Conservation (phyloP, 208 protist species). For the Acanthamoeba castellanii region DNA sequence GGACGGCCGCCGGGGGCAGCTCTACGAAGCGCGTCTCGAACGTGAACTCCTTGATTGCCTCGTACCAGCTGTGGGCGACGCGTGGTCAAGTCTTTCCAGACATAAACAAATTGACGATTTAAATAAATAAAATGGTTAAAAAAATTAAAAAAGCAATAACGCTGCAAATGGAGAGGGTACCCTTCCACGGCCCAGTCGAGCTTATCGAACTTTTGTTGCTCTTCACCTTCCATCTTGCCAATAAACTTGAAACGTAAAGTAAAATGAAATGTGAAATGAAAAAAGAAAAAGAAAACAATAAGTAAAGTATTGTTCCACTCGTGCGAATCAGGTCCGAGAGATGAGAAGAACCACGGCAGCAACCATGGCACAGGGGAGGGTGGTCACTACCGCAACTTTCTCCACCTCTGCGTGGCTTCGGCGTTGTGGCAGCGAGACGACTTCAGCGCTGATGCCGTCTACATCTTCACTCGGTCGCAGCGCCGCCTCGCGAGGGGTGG, state of each 20-base stretch:
- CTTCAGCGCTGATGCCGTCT: no score
- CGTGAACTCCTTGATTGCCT: slow-evolving; percentile 10
- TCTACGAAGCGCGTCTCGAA: slow-evolving; percentile 38
- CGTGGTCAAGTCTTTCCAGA: neutral
- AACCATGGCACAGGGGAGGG: neutral
- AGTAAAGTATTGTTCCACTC: no score
- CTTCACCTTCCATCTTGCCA: neutral
- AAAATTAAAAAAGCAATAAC: neutral
- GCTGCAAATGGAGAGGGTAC: neutral
- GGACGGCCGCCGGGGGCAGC: neutral
- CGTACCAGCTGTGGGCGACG: neutral
- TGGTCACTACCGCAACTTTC: neutral
- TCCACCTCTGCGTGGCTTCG: neutral
- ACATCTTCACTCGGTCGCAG: no score
- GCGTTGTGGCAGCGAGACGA: no score
- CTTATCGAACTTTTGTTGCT: neutral
- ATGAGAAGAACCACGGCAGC: neutral
- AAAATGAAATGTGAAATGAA: no score
- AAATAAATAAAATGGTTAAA: neutral
- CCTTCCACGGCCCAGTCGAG: slow-evolving; percentile 14
- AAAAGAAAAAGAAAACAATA: no score
- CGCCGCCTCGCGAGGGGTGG: no score
- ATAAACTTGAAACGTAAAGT: no score
- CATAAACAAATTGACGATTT: neutral
- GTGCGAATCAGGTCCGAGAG: no score